Evolutionary conservation across 202 grass and related monocot species (phyloP), one percentile per base, ranked within the genome.

Genomic region (Panicum hallii): DNA sequence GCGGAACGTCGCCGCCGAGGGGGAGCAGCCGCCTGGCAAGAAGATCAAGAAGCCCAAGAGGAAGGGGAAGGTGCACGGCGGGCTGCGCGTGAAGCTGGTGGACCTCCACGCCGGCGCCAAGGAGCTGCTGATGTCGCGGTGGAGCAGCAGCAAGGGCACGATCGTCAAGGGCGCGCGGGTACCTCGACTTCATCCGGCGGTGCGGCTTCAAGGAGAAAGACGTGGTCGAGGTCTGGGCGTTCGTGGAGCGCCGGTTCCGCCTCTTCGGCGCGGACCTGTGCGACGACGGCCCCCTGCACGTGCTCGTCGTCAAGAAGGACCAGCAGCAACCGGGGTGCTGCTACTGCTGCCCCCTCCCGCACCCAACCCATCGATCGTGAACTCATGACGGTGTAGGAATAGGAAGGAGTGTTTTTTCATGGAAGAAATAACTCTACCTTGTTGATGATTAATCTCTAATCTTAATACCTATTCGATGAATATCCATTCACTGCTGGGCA

Each of bases 151-250:
- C 86, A 5, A 14, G 13, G 57, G 8, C 67, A 66, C 69, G 1
- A 14, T 88, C 81, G 23, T 88, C 81, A 88, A 88, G 87, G 87
- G 87, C n/a, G 14, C 26, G 13, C 4, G 67, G 86, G 1, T 88
- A 83, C 87, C 6, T n/a, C 5, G 30, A 84, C 9, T 88, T 84
- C 87, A 16, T 88, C 75, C 53, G 10, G 7, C 2, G 11, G 0
- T 84, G 74, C 74, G 3, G 58, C 38, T 57, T 79, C 40, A 5
- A 57, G 48, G 14, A 10, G 15, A 8, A 11, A 0, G 87, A 84
- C 81, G 41, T 7, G 14, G 49, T 88, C 20, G 67, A 79, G 58
- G 36, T 88, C 19, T 88, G 75, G 87, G 87, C 87, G 6, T 74
- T 88, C 58, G 9, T 58, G 67, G 12, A 83, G 67, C 67, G 81